Evolutionary conservation across 2,329 filamentous ascomycete species (phyloP).

Genomic region (Phialocephala subalpina): DNA sequence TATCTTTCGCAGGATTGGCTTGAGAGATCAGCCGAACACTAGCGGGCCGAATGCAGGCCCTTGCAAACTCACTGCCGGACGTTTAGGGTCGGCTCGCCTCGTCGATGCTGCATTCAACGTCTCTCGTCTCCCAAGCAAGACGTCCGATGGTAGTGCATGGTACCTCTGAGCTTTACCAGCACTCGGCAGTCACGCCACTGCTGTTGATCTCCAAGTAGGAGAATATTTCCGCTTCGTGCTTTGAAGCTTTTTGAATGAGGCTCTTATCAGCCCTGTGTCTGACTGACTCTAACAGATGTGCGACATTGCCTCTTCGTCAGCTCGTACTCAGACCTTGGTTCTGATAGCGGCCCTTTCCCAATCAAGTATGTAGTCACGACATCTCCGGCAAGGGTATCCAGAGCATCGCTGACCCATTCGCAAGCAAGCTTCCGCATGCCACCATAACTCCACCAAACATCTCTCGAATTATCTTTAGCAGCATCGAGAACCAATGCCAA

Average conservation of each 20-base stretch:
- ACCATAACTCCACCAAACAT: neutral
- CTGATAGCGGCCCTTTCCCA: neutral
- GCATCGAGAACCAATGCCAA: neutral
- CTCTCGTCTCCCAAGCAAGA: neutral
- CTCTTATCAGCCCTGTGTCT: neutral
- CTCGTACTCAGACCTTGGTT: neutral
- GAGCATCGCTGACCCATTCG: neutral
- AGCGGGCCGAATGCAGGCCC: constrained; percentile 13
- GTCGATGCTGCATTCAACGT: constrained; percentile 30
- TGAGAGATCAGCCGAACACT: constrained; percentile 16
- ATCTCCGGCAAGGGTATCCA: neutral
- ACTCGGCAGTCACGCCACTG: neutral
- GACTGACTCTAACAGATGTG: neutral
- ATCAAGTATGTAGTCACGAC: neutral
- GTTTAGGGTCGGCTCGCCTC: constrained; percentile 1
- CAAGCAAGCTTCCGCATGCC: neutral
- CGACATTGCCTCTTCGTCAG: neutral
- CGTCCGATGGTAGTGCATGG: neutral
- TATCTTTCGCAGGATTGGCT: constrained; percentile 7
- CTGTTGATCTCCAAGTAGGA: neutral
- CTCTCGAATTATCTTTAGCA: neutral
- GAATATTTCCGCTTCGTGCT: neutral
- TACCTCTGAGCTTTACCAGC: neutral
- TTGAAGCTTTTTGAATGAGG: neutral
- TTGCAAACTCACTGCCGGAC: constrained; percentile 2